Evolutionary conservation across 1,284 basidiomycete genomes (phyloP), one percentile per base, ranked within the genome.

Genomic region (Puccinia coronata): DNA sequence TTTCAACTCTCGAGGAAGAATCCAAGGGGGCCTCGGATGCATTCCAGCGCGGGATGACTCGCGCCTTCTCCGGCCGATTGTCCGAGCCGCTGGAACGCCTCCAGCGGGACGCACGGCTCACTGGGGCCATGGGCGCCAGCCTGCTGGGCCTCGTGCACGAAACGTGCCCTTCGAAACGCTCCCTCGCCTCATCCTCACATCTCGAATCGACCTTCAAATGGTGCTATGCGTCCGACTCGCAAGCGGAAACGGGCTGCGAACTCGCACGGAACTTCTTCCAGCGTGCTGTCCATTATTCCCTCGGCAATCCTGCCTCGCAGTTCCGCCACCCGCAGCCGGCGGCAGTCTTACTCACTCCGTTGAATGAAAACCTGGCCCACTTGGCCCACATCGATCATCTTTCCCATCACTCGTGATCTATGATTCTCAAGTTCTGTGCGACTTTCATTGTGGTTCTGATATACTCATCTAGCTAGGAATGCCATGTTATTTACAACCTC

Each of bases 61-160:
- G 77, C 28, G 28, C 41, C 3, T 34, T 41, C 1, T 71, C 69
- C 1, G 77, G 77, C 57, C 43, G 77, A 80, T 71, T 80, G 34
- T 53, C 51, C n/a, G 77, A 80, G 43, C 77, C n/a, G 39, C 14
- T 31, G 23, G 49, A 47, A 23, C 23, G 18, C 12, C 20, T 80
- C 5, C 71, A 34, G 43, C 67, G 55, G n/a, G 77, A 80, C 8
- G 25, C 47, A 12, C 67, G 77, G 1, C n/a, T 70, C 2, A 80
- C 77, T 4, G 77, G 36, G 47, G n/a, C 55, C 12, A 80, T 80
- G 77, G 69, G 51, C 11, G 57, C 67, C 1, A 80, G 47, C 20
- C 47, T 80, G 16, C 41, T 80, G 5, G 77, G 77, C 23, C 65
- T 80, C 12, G 63, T 34, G 25, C 63, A 47, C 47, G 77, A 70